phyloP scores from a whole-genome alignment of 257 asterid species.

The Misopates orontium region DNA sequence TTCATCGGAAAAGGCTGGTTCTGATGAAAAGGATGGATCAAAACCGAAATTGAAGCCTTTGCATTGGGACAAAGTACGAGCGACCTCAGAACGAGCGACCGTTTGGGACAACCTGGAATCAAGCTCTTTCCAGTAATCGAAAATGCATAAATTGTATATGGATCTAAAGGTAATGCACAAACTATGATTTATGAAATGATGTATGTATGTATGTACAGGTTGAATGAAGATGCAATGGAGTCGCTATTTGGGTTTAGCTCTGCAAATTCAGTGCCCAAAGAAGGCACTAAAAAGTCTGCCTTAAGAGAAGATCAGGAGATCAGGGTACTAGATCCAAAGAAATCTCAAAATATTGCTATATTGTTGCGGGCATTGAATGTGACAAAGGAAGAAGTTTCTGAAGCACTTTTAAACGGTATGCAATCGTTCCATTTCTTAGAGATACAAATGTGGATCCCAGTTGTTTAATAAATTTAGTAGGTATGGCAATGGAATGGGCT shows the following conservation, averaged over 20 bases:
- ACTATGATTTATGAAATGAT: slow-evolving; percentile 29
- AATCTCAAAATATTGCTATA: slow-evolving; percentile 89
- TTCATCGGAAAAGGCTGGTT: slow-evolving; percentile 41
- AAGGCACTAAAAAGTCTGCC: slow-evolving; percentile 51
- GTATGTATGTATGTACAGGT: slow-evolving; percentile 36
- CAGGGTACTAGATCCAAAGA: slow-evolving; percentile 78
- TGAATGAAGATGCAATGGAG: slow-evolving; percentile 88
- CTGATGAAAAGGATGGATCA: slow-evolving; percentile 52
- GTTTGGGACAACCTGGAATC: slow-evolving; percentile 89
- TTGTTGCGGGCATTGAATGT: slow-evolving; percentile 84
- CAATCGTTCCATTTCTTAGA: not conserved
- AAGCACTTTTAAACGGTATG: slow-evolving; percentile 83
- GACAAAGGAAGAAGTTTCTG: slow-evolving; percentile 79
- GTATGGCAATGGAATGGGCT: too few relatives aligned
- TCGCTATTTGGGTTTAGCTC: slow-evolving; percentile 75
- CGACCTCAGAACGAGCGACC: slow-evolving; percentile 67
- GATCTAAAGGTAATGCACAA: not conserved
- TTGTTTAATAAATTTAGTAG: too few relatives aligned
- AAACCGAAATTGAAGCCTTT: slow-evolving; percentile 71
- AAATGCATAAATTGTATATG: slow-evolving; percentile 16
- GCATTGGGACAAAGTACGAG: slow-evolving; percentile 93
- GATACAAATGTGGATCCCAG: not conserved
- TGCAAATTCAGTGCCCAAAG: slow-evolving; percentile 48
- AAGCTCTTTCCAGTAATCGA: slow-evolving; percentile 79
- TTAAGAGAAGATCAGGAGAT: slow-evolving; percentile 56